These are phyloP conservation scores for Phytophthora ohioensis DNA, from an alignment of 352 stramenopile species.

Conservation along the genomic window DNA sequence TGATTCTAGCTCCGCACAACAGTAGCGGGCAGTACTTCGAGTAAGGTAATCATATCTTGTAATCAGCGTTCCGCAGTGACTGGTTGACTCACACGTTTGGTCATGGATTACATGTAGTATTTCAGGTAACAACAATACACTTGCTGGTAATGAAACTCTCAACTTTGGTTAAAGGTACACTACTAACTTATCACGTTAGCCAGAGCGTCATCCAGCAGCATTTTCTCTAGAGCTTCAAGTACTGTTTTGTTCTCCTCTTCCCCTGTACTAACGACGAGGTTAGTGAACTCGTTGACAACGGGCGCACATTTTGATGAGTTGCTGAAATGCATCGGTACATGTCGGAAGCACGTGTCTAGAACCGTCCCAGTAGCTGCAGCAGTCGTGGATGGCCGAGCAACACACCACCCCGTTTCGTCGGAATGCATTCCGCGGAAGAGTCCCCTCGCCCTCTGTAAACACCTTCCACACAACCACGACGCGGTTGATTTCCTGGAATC, in stretches of 20 bases:
- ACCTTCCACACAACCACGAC: slow-evolving; percentile 71
- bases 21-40: no score
- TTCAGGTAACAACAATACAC: no score
- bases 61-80: no score
- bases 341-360: slow-evolving; percentile 36
- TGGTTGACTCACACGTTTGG: no score
- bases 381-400: slow-evolving; percentile 19
- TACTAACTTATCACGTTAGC: slow-evolving; percentile 11
- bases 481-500: slow-evolving; percentile 55
- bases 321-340: slow-evolving; percentile 45
- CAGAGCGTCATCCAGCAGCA: slow-evolving; percentile 33
- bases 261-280: slow-evolving; percentile 32
- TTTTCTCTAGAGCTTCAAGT: slow-evolving; percentile 28
- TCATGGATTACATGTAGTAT: no score
- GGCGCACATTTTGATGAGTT: slow-evolving; percentile 7
- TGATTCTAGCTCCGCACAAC: no score
- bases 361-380: slow-evolving; percentile 20
- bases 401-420: slow-evolving; percentile 43
- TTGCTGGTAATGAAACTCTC: no score
- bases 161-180: not conserved
- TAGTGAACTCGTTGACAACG: slow-evolving; percentile 36
- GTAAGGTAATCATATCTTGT: no score
- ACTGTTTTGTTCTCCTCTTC: slow-evolving; percentile 35
- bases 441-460: slow-evolving; percentile 55
- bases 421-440: slow-evolving; percentile 38